Evolutionary conservation across 331 rosid species (phyloP).

Genomic region (Saraca asoca): DNA sequence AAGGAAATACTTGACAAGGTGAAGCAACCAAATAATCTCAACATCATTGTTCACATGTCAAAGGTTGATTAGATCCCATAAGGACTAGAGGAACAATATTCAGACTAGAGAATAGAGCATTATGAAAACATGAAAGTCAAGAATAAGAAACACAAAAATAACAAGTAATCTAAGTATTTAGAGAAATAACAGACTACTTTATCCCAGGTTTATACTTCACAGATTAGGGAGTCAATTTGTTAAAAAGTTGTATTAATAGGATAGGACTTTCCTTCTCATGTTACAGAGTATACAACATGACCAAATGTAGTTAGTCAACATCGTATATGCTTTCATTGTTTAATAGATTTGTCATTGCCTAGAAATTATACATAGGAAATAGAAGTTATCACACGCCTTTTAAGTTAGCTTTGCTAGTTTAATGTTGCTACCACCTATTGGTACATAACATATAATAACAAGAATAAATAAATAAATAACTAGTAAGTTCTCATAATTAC

Average conservation of each 20-base stretch:
- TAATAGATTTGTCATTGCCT: conserved; percentile 83
- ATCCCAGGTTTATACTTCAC: conserved; percentile 95
- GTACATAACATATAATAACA: no score
- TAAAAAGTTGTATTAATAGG: conserved; percentile 92
- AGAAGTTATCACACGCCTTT: conserved; percentile 20
- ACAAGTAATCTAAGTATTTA: neutral
- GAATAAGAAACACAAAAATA: neutral
- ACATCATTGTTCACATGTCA: conserved; percentile 4
- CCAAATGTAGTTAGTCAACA: conserved; percentile 74
- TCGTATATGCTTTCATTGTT: conserved; percentile 77
- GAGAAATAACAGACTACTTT: conserved; percentile 31
- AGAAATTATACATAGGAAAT: conserved; percentile 38
- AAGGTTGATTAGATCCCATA: conserved; percentile 14
- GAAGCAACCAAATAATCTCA: neutral
- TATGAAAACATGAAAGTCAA: conserved; percentile 9
- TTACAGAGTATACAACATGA: conserved; percentile 92
- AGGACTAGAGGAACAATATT: conserved; percentile 7
- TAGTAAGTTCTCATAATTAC: no score
- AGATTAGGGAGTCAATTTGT: conserved; percentile 80
- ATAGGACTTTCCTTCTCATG: conserved; percentile 97
- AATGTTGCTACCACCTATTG: neutral
- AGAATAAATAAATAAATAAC: no score
- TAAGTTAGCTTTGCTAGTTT: conserved; percentile 28
- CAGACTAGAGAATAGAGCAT: conserved; percentile 5
- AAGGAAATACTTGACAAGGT: no score